These are phyloP conservation scores for Populus nigra DNA, from an alignment of 345 rosid species.

Conservation along the genomic window DNA sequence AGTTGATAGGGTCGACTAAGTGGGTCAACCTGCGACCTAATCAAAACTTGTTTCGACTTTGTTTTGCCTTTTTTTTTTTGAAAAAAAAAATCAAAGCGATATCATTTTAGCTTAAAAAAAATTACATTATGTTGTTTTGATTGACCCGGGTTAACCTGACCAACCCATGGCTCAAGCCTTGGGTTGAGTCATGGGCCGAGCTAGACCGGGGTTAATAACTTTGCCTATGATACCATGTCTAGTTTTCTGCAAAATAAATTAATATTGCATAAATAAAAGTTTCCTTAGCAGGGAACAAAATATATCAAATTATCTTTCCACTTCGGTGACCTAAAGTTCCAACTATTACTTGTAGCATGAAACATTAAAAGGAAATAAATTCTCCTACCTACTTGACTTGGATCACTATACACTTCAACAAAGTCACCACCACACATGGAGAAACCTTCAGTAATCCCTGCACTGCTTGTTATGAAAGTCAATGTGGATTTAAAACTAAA, in stretches of 20 bases:
- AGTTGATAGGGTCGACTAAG: too few species aligned
- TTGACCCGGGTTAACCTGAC: too few species aligned
- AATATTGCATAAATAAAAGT: neutral
- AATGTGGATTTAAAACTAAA: slow-evolving; percentile 6
- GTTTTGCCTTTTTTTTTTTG: too few species aligned
- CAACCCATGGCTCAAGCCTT: too few species aligned
- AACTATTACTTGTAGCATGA: neutral
- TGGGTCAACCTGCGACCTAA: too few species aligned
- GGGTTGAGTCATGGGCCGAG: too few species aligned
- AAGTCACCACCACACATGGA: slow-evolving; percentile 99
- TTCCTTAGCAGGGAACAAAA: neutral
- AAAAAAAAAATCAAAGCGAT: too few species aligned
- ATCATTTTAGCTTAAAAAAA: too few species aligned
- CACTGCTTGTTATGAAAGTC: slow-evolving; percentile 52
- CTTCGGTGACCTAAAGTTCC: neutral
- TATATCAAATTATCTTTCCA: neutral
- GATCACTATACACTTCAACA: slow-evolving; percentile 85
- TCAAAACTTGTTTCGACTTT: too few species aligned
- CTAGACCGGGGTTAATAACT: too few species aligned
- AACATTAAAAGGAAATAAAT: neutral
- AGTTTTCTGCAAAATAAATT: neutral
- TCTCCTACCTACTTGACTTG: slow-evolving; percentile 73
- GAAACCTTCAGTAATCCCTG: slow-evolving; percentile 95
- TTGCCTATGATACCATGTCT: neutral
- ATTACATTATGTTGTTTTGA: too few species aligned